Evolutionary conservation across 768 basidiomycete genomes (phyloP).

Genomic region (Mycena filopes): DNA sequence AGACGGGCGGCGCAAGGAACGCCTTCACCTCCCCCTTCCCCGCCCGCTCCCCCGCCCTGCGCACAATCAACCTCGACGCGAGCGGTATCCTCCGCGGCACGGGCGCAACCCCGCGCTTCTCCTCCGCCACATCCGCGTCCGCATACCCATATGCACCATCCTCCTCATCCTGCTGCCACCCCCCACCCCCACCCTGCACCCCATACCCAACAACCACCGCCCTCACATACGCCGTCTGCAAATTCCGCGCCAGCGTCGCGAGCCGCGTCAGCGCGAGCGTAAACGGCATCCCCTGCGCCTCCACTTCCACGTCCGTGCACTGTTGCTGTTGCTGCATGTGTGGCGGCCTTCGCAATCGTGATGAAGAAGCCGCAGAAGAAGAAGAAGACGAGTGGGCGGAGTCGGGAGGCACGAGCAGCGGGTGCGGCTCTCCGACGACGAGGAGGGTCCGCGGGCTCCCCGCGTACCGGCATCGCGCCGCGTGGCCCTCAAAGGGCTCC

Average conservation of each 20-base stretch:
- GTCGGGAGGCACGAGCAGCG: constrained; percentile 7
- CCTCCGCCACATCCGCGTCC: neutral
- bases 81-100: neutral
- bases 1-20: constrained; percentile 2
- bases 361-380: too few species aligned
- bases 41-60: constrained; percentile 8
- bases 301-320: too few species aligned
- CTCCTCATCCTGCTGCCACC: neutral
- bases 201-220: constrained; percentile 34
- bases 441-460: too few species aligned
- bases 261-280: constrained; percentile 22
- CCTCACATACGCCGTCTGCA: constrained; percentile 32
- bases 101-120: neutral
- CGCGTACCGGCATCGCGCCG: too few species aligned
- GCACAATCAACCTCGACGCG: constrained; percentile 10
- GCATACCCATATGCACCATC: neutral
- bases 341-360: too few species aligned
- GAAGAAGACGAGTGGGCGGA: too few species aligned
- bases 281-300: neutral
- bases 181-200: neutral
- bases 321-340: neutral
- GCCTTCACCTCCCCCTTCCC: constrained; percentile 3
- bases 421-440: too few species aligned
- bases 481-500: too few species aligned
- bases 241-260: constrained; percentile 23